phyloP scores from a whole-genome alignment of 148 eudicot genomes.

The Pouteria glomerata region DNA sequence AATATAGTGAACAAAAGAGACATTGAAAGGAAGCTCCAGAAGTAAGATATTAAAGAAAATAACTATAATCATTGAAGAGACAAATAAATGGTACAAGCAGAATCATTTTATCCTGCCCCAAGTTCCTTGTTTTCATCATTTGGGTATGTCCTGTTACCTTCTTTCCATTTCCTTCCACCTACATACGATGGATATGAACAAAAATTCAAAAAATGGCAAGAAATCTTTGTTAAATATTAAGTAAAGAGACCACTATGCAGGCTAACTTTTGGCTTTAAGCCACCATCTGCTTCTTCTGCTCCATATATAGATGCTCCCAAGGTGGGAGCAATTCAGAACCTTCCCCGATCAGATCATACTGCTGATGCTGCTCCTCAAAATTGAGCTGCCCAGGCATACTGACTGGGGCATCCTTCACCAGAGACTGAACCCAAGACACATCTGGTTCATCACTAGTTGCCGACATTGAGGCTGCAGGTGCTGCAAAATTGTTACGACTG shows the following conservation, averaged over 20 bases:
- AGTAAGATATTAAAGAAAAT: background rate
- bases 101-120: constrained; percentile 14
- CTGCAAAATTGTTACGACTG: constrained; percentile 18
- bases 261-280: constrained; percentile 31
- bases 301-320: constrained; percentile 76
- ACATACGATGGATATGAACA: constrained; percentile 9
- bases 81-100: constrained; percentile 8
- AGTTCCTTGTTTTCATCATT: constrained; percentile 6
- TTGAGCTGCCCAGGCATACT: constrained; percentile 24
- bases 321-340: constrained; percentile 46
- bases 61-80: background rate
- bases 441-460: constrained; percentile 30
- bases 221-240: constrained; percentile 10
- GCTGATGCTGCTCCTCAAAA: constrained; percentile 31
- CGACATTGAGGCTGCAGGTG: constrained; percentile 11
- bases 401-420: constrained; percentile 43
- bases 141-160: background rate
- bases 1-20: background rate
- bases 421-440: constrained; percentile 54
- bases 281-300: constrained; percentile 80
- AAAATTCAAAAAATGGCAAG: constrained; percentile 14
- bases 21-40: background rate
- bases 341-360: constrained; percentile 31
- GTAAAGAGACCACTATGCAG: background rate
- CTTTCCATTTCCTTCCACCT: constrained; percentile 8